Evolutionary conservation across 2,329 filamentous ascomycete species (phyloP), one percentile per base, ranked within the genome.

Genomic region (Dichotomopilus funicola): DNA sequence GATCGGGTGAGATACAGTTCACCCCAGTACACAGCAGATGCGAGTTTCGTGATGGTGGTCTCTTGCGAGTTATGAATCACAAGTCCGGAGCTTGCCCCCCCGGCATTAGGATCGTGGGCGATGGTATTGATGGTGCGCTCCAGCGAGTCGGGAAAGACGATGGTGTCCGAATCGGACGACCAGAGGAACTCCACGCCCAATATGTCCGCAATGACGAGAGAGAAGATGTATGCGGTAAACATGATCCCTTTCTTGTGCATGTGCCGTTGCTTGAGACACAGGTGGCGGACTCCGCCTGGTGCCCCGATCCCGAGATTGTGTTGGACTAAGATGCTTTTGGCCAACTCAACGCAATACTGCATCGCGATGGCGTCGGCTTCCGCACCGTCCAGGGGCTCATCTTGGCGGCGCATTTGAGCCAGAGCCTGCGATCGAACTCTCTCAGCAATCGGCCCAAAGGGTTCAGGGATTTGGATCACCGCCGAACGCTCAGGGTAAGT

Each of bases 201-300:
- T 2, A 59, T 56, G 40, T 59, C 57, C 33, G 57, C 47, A 34
- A 59, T 54, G 35, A 59, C 54, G 9, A 59, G 57, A 3, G 57
- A 53, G 38, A 59, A 59, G 8, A 59, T 44, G 44, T 48, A 59
- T 35, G 50, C 27, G 8, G 57, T 59, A 38, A 59, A 59, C 57
- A 59, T 59, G 53, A 59, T 59, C 5, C 53, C 57, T 9, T 59
- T 59, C n/a, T 59, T 59, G 44, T 59, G 57, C 57, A 59, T 51
- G 33, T 59, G 57, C 11, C 57, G 57, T 38, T 59, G 54, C 37
- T 51, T 56, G 34, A 59, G 53, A n/a, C 54, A 59, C 47, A 59
- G 43, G 8, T 54, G 47, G 1, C 51, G 51, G 37, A 59, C 55
- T 1, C 49, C 47, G 12, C 50, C 42, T 4, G 57, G 57, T 9